Evolutionary conservation across 495 filamentous ascomycete genomes (phyloP), one percentile per base, ranked within the genome.

Genomic region (Penicillium malachiteum): DNA sequence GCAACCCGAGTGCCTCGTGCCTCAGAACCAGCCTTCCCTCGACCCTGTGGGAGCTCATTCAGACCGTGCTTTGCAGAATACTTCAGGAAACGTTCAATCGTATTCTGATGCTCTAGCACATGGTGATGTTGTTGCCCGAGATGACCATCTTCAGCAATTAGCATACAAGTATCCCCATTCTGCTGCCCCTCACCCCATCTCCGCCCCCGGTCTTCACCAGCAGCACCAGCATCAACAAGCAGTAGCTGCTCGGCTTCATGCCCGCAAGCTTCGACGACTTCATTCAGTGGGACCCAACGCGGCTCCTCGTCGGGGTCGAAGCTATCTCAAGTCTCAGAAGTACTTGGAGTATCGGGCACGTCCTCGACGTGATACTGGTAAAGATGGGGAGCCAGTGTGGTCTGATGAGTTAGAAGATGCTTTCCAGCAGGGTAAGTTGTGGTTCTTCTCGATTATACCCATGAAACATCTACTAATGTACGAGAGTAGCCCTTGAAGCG

Each of bases 341-440:
- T 80, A 76, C 69, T 59, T 68, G 37, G 72, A 84, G 52, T 96
- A 94, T 71, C 81, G 91, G 57, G 80, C 80, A 48, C 83, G 86
- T 56, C 88, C 90, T 67, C 79, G 77, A 54, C 80, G 82, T 52
- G 76, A 78, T 55, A 75, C 76, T 52, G 76, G 79, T 39, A 76
- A 77, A 45, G 71, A 76, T 59, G 74, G 76, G n/a, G 80, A 83
- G 56, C 70, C 81, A 50, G 77, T 87, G 59, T 97, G 93, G 93
- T 87, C 91, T 5, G 86, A 92, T 58, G 74, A 86, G 58, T 71
- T 97, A 13, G 94, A 98, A 68, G 80, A 87, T 67, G 88, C 90
- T 14, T 97, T 98, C 64, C 85, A 94, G 65, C 87, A 91, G 72
- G 93, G 94, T 97, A 76, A 75, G 79, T 59, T 44, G 18, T 4